Evolutionary conservation across 164 flowering plant genomes (phyloP).

Genomic region (Buxus sempervirens): DNA sequence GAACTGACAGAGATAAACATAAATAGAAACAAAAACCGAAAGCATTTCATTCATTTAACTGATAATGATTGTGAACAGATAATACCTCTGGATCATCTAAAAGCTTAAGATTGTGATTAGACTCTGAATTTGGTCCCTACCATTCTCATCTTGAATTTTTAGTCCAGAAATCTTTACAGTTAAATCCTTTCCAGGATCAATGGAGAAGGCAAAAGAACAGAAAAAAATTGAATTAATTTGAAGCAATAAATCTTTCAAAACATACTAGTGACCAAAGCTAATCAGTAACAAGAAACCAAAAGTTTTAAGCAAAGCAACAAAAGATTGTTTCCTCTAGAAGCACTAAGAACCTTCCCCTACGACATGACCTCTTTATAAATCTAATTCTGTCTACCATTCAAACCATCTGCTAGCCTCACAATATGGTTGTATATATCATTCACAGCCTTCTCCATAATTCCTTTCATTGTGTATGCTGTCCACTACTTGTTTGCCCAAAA

Average conservation of each 20-base stretch:
- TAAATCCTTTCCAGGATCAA: conserved; percentile 63
- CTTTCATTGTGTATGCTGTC: conserved; percentile 90
- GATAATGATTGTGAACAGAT: neutral
- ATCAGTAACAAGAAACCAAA: neutral
- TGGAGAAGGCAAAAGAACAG: neutral
- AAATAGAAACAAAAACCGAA: neutral
- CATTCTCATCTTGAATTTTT: conserved; percentile 86
- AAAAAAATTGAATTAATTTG: too few relatives aligned
- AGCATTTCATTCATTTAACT: neutral
- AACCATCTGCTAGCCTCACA: conserved; percentile 3
- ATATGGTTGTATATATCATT: conserved; percentile 72
- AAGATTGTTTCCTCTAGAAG: neutral
- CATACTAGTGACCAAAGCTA: neutral
- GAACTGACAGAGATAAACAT: neutral
- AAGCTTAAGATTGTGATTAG: conserved; percentile 58
- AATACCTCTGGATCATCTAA: conserved; percentile 90
- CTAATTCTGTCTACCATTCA: neutral
- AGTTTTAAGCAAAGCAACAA: neutral
- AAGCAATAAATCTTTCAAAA: neutral
- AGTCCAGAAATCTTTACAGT: conserved; percentile 61
- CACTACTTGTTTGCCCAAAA: conserved; percentile 89
- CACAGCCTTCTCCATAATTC: conserved; percentile 64
- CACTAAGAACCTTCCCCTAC: neutral
- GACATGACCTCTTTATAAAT: neutral
- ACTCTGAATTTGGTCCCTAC: conserved; percentile 62